Conservation (phyloP, 2,329 filamentous ascomycete species). For the Alternaria triticina region DNA sequence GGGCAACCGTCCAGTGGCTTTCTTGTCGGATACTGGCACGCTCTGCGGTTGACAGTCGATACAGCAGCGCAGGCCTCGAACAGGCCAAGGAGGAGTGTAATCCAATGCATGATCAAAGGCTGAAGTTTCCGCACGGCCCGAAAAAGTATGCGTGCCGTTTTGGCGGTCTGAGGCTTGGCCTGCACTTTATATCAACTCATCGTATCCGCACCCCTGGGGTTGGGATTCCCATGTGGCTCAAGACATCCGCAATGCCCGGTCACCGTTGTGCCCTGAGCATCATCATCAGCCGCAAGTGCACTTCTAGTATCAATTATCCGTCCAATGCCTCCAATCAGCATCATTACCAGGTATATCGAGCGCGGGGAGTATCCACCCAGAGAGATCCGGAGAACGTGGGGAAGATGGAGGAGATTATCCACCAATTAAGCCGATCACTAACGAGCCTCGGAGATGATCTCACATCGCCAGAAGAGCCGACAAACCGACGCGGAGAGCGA, state of each 20-base stretch:
- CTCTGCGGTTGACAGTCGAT: slow-evolving; percentile 25
- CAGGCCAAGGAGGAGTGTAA: slow-evolving; percentile 8
- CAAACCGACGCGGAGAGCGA: background rate
- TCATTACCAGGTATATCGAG: background rate
- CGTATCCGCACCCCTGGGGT: background rate
- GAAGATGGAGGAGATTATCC: slow-evolving; percentile 24
- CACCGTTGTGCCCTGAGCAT: background rate
- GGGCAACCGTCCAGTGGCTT: slow-evolving; percentile 51
- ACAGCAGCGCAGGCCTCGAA: slow-evolving; percentile 23
- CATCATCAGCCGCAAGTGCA: background rate
- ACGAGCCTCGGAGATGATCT: background rate
- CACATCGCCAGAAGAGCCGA: background rate
- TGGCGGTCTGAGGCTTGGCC: background rate
- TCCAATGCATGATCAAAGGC: slow-evolving; percentile 18
- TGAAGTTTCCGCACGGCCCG: background rate
- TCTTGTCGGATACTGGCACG: slow-evolving; percentile 48
- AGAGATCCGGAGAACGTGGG: slow-evolving; percentile 16
- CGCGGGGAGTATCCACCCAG: slow-evolving; percentile 19
- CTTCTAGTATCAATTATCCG: background rate
- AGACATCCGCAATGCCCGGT: background rate
- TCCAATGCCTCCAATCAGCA: slow-evolving; percentile 11
- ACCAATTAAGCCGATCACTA: slow-evolving; percentile 22
- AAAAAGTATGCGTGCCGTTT: background rate
- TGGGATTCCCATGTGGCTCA: background rate
- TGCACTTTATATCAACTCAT: background rate